phyloP scores from a whole-genome alignment of 306 rosid species.

The Inga oerstediana region DNA sequence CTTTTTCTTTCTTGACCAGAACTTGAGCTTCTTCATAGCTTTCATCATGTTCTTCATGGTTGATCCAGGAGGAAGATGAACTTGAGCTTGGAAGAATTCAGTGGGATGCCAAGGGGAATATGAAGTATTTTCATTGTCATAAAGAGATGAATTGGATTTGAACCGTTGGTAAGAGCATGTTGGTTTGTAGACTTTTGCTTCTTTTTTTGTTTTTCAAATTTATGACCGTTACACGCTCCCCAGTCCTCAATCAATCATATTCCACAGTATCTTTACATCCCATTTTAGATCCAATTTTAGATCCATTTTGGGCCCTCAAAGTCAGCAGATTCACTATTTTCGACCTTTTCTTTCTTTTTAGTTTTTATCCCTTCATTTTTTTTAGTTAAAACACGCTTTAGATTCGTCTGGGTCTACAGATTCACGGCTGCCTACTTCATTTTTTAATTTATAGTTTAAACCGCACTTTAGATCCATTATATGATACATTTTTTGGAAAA shows the following conservation, averaged over 20 bases:
- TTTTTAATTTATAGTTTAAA: not conserved
- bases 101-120: not conserved
- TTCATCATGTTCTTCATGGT: slow-evolving; percentile 49
- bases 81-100: not conserved
- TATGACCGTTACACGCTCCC: slow-evolving; percentile 53
- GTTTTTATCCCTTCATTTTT: not conserved
- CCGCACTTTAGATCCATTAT: not conserved
- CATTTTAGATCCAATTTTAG: slow-evolving; percentile 6
- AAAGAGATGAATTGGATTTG: not conserved
- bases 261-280: not conserved
- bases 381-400: too few species aligned
- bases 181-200: not conserved
- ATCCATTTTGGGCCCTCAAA: not conserved
- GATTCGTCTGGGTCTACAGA: not conserved
- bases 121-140: not conserved
- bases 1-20: slow-evolving; percentile 63
- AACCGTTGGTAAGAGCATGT: slow-evolving; percentile 27
- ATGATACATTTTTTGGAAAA: too few species aligned
- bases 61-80: not conserved
- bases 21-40: slow-evolving; percentile 63
- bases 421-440: not conserved
- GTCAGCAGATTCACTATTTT: not conserved
- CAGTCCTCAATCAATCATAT: not conserved
- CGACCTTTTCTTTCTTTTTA: not conserved
- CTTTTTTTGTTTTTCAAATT: slow-evolving; percentile 33